Conservation (phyloP, 169 alveolate genomes). For the Theileria equi region DNA sequence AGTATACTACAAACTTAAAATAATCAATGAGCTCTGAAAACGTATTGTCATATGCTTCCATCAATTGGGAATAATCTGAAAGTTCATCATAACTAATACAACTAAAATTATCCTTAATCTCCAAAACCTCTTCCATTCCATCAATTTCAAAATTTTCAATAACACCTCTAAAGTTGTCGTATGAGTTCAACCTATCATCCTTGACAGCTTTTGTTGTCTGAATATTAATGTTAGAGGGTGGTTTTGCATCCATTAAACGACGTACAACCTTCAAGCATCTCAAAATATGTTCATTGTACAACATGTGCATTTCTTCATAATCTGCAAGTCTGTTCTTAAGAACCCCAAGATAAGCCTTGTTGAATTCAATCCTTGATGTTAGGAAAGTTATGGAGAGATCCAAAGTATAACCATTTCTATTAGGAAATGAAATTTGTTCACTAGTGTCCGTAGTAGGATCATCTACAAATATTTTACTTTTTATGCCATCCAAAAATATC, state of each 20-base stretch:
- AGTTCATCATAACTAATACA: too few relatives aligned
- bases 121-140: background rate
- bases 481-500: background rate
- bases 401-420: slow-evolving; percentile 1
- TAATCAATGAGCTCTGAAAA: too few relatives aligned
- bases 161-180: slow-evolving; percentile 12
- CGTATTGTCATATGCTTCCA: too few relatives aligned
- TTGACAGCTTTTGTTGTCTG: background rate
- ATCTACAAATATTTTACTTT: background rate
- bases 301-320: slow-evolving; percentile 7
- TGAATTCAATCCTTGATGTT: background rate
- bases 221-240: background rate
- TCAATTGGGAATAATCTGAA: too few relatives aligned
- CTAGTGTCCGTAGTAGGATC: background rate
- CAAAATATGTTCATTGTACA: slow-evolving; percentile 23
- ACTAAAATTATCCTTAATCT: background rate
- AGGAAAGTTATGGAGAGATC: slow-evolving; percentile 8
- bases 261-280: slow-evolving; percentile 14
- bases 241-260: background rate
- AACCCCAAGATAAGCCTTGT: background rate
- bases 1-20: background rate
- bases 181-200: slow-evolving; percentile 9
- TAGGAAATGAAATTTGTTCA: slow-evolving; percentile 6
- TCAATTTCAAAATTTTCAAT: background rate
- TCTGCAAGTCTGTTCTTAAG: background rate